Conservation (phyloP, 2,329 filamentous ascomycete species). For the Taxawa tesnikishii region DNA sequence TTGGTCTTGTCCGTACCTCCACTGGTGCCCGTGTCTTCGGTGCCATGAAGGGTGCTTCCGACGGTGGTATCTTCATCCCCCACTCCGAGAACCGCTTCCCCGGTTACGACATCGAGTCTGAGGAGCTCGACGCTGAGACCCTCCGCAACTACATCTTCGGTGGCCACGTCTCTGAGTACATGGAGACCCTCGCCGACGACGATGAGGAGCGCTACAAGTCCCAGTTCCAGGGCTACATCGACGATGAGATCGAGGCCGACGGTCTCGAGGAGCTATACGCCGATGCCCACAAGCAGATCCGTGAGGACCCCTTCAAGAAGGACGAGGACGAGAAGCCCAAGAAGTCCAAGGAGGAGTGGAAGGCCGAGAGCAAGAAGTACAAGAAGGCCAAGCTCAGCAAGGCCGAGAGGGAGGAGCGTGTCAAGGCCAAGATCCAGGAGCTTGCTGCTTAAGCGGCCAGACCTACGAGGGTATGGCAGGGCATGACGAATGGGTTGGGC, state of each 20-base stretch:
- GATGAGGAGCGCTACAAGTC: slow-evolving; percentile 99
- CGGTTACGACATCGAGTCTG: slow-evolving; percentile 89
- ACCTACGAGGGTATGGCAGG: neutral
- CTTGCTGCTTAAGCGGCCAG: slow-evolving; percentile 28
- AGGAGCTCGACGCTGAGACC: slow-evolving; percentile 94
- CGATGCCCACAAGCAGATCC: slow-evolving; percentile 92
- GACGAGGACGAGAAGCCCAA: slow-evolving; percentile 59
- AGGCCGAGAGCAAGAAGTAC: slow-evolving; percentile 77
- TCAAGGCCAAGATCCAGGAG: slow-evolving; percentile 86
- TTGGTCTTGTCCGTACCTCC: slow-evolving; percentile 92
- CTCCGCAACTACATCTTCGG: slow-evolving; percentile 99
- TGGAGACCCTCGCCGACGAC: slow-evolving; percentile 98
- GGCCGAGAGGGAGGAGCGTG: slow-evolving; percentile 68
- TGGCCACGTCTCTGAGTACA: slow-evolving; percentile 98
- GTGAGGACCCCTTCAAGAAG: slow-evolving; percentile 97
- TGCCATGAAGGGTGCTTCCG: slow-evolving; percentile 98
- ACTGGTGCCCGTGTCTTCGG: slow-evolving; percentile 98
- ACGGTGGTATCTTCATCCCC: slow-evolving; percentile 91
- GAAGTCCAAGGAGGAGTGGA: slow-evolving; percentile 84
- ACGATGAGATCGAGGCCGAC: slow-evolving; percentile 92
- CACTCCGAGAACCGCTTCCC: slow-evolving; percentile 99
- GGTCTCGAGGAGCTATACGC: slow-evolving; percentile 93
- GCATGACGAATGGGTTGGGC: neutral
- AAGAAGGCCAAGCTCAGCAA: slow-evolving; percentile 63
- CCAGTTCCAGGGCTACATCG: slow-evolving; percentile 97